Evolutionary conservation across 495 filamentous ascomycete genomes (phyloP).

Genomic region (Penicillium waksmanii): DNA sequence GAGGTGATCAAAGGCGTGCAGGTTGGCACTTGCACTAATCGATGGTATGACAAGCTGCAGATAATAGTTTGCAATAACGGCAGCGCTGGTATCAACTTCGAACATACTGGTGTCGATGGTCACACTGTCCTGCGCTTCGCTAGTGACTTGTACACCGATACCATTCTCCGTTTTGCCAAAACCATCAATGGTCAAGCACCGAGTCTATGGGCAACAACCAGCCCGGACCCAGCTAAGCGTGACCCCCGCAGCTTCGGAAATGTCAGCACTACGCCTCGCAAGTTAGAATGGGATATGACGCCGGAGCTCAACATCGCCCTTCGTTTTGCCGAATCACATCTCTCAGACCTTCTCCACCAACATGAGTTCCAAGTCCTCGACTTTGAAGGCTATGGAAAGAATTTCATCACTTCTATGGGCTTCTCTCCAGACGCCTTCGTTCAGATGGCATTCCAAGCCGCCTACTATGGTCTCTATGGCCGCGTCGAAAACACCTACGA

Average conservation of each 20-base stretch:
- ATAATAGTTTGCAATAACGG: constrained; percentile 99
- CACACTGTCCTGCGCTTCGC: constrained; percentile 97
- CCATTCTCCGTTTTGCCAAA: constrained; percentile 92
- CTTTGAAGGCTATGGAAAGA: constrained; percentile 89
- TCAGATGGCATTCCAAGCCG: constrained; percentile 99
- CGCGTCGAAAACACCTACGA: constrained; percentile 94
- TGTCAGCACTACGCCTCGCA: constrained; percentile 91
- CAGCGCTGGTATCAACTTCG: constrained; percentile 97
- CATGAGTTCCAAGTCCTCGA: constrained; percentile 95
- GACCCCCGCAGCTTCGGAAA: constrained; percentile 94
- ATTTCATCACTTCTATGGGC: constrained; percentile 95
- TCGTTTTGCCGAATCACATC: constrained; percentile 91
- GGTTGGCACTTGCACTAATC: constrained; percentile 95
- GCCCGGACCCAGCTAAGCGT: constrained; percentile 90
- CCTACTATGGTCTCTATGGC: constrained; percentile 97
- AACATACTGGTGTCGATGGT: constrained; percentile 97
- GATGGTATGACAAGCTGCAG: constrained; percentile 99
- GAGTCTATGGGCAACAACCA: constrained; percentile 85
- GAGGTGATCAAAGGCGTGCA: constrained; percentile 92
- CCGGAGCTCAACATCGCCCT: constrained; percentile 90
- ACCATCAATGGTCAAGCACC: constrained; percentile 96
- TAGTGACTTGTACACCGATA: constrained; percentile 96
- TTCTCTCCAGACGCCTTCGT: constrained; percentile 98
- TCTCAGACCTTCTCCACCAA: constrained; percentile 94
- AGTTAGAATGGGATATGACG: constrained; percentile 96